These are phyloP conservation scores for Plasmodium chabaudi DNA, from an alignment of 169 alveolate genomes.

Conservation along the genomic window DNA sequence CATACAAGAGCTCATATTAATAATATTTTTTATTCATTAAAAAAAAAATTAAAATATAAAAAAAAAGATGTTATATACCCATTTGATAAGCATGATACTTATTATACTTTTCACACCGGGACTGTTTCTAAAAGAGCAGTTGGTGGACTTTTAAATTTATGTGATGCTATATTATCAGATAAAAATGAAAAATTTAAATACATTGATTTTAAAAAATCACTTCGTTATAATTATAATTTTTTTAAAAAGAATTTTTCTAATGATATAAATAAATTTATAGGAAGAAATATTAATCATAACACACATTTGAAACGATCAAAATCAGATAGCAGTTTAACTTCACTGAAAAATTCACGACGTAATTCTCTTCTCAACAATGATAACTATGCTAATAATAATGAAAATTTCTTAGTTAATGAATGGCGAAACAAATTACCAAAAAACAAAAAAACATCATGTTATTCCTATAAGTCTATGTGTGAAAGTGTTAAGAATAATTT, in stretches of 20 bases:
- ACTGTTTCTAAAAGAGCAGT: conserved; percentile 82
- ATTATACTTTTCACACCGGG: conserved; percentile 78
- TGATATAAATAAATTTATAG: background rate
- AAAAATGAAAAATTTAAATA: conserved; percentile 66
- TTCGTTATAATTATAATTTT: conserved; percentile 49
- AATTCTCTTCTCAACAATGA: background rate
- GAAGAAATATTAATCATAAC: conserved; percentile 8
- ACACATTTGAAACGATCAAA: conserved; percentile 35
- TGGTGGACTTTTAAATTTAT: conserved; percentile 77
- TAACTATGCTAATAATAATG: background rate
- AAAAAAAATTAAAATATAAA: conserved; percentile 53
- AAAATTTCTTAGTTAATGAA: background rate
- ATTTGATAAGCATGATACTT: conserved; percentile 77
- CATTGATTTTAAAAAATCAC: conserved; percentile 63
- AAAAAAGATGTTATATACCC: conserved; percentile 53
- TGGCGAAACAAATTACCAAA: background rate
- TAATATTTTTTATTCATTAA: conserved; percentile 51
- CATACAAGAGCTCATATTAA: conserved; percentile 42
- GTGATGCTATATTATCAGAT: conserved; percentile 66
- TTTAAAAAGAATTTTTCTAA: conserved; percentile 12
- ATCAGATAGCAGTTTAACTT: conserved; percentile 25
- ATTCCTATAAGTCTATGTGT: too few relatives aligned
- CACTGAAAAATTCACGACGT: background rate
- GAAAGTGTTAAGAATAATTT: too few relatives aligned
- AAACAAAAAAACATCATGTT: background rate